phyloP scores from a whole-genome alignment of 2,329 filamentous ascomycete genomes.

The Sporothrix phasma region DNA sequence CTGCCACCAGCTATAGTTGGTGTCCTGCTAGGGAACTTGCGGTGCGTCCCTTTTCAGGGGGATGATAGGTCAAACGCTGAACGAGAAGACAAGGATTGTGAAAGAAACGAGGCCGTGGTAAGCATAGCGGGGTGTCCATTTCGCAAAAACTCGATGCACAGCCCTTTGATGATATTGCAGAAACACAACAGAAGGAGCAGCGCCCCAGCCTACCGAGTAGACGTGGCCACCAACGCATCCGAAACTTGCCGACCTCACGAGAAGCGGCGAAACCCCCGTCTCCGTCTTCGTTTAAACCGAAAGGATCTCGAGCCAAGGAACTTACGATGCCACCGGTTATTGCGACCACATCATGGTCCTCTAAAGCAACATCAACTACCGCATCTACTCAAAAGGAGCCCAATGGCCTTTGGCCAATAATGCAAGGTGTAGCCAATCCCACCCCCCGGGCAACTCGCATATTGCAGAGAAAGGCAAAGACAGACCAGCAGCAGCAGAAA shows the following conservation, averaged over 20 bases:
- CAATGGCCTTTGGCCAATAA: neutral
- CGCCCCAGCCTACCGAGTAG: neutral
- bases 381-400: constrained; percentile 24
- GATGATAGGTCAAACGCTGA: constrained; percentile 14
- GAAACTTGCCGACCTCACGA: neutral
- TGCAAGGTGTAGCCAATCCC: no score
- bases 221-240: neutral
- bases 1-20: constrained; percentile 48
- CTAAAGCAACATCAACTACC: constrained; percentile 36
- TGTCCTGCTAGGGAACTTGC: constrained; percentile 48
- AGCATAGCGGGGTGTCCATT: constrained; percentile 25
- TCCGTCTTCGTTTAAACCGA: neutral
- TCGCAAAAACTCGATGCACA: constrained; percentile 46
- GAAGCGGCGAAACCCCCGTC: neutral
- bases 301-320: neutral
- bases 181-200: constrained; percentile 20
- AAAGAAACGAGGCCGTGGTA: constrained; percentile 7
- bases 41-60: constrained; percentile 38
- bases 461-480: neutral
- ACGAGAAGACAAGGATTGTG: constrained; percentile 13
- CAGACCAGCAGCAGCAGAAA: neutral
- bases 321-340: neutral
- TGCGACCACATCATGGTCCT: constrained; percentile 26
- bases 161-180: constrained; percentile 34
- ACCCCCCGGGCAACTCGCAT: no score